Evolutionary conservation across 257 asterid species (phyloP), one percentile per base, ranked within the genome.

Genomic region (Perilla frutescens): DNA sequence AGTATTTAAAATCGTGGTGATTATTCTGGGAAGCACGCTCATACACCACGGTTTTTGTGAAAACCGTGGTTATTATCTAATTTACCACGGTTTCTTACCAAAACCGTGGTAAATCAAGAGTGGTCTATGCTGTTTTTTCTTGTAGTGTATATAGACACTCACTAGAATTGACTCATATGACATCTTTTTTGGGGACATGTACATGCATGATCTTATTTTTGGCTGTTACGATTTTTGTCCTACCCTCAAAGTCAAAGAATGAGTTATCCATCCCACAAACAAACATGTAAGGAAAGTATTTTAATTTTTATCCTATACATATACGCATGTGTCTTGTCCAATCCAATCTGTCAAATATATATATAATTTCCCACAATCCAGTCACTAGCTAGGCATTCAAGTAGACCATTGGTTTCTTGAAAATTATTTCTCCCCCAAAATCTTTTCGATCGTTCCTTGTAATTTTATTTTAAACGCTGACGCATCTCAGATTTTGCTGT

Each of bases 191-290:
- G 3, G 37, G 37, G 37, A 34, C 37, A 34, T 34, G 1, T 2
- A 2, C 37, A 4, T 4, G 37, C 37, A 4, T 34, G 37, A 4
- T 34, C 37, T 34, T 47, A 12, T n/a, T 2, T 58, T 59, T 71
- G 39, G 12, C 20, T 9, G 34, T 14, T 51, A 20, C 0, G 14
- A 31, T 4, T 45, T 71, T 71, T 70, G 77, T 71, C 69, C 3
- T 36, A 6, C 13, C 63, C 1, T 31, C 7, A 55, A 79, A 74
- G 83, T 79, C 83, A 79, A 74, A 74, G 75, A 66, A 31, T 48
- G 69, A 56, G 55, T 13, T 8, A 71, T 68, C 70, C 41, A 57
- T 76, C 64, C 39, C 41, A 67, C 34, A 40, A 50, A 67, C 34
- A 40, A 50, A 40, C 61, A 75, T 47, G 68, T 15, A 55, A 54